Percentiles rank a stretch among this genome's conserved stretches.
Conservation (phyloP, 352 stramenopile species). For the Discostella stelligera region DNA sequence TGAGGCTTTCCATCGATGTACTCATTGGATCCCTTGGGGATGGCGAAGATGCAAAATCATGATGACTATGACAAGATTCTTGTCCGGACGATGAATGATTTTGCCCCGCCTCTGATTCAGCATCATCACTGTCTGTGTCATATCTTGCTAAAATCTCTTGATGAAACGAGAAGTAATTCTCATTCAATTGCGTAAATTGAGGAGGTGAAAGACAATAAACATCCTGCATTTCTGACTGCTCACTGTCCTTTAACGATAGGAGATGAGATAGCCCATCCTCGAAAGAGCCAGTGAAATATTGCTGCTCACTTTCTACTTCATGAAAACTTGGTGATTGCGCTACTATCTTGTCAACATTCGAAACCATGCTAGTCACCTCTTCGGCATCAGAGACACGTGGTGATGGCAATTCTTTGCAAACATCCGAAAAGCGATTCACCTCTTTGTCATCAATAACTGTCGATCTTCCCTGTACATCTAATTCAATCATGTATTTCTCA, state of each 20-base stretch:
- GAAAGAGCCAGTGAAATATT: background rate
- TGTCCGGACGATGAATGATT: conserved; percentile 2
- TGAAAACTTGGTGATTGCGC: background rate
- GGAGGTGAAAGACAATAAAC: conserved; percentile 26
- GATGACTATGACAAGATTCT: background rate
- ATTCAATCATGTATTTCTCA: background rate
- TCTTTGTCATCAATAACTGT: too few relatives aligned
- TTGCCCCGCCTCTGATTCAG: conserved; percentile 11
- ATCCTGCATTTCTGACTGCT: conserved; percentile 14
- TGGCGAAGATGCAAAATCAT: background rate
- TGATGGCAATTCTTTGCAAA: too few relatives aligned
- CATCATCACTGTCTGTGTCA: conserved; percentile 9
- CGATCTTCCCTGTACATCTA: background rate
- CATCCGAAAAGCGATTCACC: too few relatives aligned
- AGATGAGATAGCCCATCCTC: conserved; percentile 22
- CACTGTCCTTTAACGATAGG: conserved; percentile 14
- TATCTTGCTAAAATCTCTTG: conserved; percentile 11
- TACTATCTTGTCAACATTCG: background rate
- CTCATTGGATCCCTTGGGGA: conserved; percentile 46
- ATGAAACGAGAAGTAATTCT: conserved; percentile 40
- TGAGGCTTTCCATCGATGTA: conserved; percentile 77
- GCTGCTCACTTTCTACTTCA: background rate
- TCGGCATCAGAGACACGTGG: too few relatives aligned
- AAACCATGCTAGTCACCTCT: background rate
- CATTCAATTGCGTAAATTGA: conserved; percentile 23